Evolutionary conservation across 345 rosid genomes (phyloP), one percentile per base, ranked within the genome.

Genomic region (Citrus glauca): DNA sequence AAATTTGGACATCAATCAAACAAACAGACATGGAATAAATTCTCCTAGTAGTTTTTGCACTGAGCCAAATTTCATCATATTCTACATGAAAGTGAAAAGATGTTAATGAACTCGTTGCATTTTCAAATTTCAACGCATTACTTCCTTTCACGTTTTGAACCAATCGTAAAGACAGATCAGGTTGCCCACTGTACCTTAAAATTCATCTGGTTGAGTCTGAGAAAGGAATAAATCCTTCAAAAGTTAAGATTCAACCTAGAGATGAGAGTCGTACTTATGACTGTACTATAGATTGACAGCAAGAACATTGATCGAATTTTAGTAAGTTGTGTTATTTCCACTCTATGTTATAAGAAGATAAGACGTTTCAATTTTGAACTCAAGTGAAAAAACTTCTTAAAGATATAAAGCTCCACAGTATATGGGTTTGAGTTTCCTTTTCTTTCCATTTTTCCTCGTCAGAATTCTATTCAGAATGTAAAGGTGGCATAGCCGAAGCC

Each of bases 161-260:
- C 80, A 66, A 67, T 63, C 25, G 24, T 30, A 45, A 50, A 73
- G 76, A 74, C 14, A 33, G 42, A 76, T 20, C 24, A 35, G 32
- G 63, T 53, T 25, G 45, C 53, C 79, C 68, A 76, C 75, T 73
- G 78, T 85, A 96, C 99, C 98, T 89, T 59, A 83, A 81, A 42
- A 85, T 37, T 86, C 89, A 73, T 91, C 93, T 24, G 82, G 79
- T 68, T 82, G 89, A 74, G 82, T 80, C 32, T 76, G 85, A 55
- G 86, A 88, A 81, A 96, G 88, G 78, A 91, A 94, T 63, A 81
- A 94, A 92, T 88, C 92, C 99, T 76, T 96, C 94, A 85, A 91
- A 96, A 74, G 99, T 94, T 73, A 94, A 25, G 45, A 35, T 38
- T 74, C 69, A 22, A 45, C 70, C 40, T 20, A 80, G 20, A 59